These are phyloP conservation scores for Ophiostoma novo-ulmi DNA, from an alignment of 2,329 filamentous ascomycete genomes.

Conservation along the genomic window DNA sequence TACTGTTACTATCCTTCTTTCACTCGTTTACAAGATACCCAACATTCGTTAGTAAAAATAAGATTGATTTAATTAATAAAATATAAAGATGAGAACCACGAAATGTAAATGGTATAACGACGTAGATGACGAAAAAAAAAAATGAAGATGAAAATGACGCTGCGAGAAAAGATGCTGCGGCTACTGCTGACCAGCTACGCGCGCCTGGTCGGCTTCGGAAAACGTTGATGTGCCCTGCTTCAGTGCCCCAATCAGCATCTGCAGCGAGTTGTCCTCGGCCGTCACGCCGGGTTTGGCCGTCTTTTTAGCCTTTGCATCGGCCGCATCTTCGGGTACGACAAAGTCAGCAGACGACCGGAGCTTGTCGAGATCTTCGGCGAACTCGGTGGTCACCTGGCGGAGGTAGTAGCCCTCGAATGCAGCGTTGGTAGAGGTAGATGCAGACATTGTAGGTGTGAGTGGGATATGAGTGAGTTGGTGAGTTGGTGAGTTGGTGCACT, in stretches of 20 bases:
- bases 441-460: not conserved
- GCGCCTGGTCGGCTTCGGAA: conserved; percentile 41
- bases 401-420: conserved; percentile 56
- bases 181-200: conserved; percentile 28
- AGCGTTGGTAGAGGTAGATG: not conserved
- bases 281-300: conserved; percentile 12
- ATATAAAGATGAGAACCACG: not conserved
- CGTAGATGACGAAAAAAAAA: not conserved
- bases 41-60: conserved; percentile 2
- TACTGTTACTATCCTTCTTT: not conserved
- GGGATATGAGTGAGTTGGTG: not conserved
- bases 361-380: conserved; percentile 69
- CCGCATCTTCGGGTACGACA: conserved; percentile 46
- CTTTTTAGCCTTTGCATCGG: conserved; percentile 39
- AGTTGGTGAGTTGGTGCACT: too few species aligned
- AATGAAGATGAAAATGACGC: not conserved
- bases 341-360: conserved; percentile 66
- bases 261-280: conserved; percentile 42
- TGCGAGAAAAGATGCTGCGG: not conserved
- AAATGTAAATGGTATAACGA: not conserved
- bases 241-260: conserved; percentile 61
- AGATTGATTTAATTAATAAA: not conserved
- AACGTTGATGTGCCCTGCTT: conserved; percentile 63
- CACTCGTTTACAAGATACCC: conserved; percentile 20
- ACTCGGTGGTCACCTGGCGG: conserved; percentile 62